These are phyloP conservation scores for Boechera stricta DNA, from an alignment of 345 rosid genomes.

Conservation along the genomic window DNA sequence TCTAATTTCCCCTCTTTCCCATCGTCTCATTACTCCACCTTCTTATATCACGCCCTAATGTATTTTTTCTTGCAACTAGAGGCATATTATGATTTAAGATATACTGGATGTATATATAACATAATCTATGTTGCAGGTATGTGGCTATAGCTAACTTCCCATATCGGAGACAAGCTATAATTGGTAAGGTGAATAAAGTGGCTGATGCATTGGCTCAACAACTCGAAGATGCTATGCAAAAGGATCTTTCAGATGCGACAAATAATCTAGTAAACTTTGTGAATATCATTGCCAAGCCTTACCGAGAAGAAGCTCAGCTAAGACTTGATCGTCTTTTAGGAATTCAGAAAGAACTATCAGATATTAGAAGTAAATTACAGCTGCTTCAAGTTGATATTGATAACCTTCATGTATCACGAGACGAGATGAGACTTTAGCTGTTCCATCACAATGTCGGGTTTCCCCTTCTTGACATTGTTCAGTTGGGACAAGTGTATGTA, in stretches of 20 bases:
- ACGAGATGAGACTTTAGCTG: constrained; percentile 41
- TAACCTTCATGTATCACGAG: constrained; percentile 71
- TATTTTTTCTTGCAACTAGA: constrained; percentile 6
- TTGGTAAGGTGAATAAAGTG: constrained; percentile 65
- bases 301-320: constrained; percentile 71
- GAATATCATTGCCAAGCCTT: constrained; percentile 66
- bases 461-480: constrained; percentile 17
- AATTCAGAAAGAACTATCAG: constrained; percentile 62
- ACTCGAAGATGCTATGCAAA: constrained; percentile 89
- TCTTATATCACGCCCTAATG: constrained; percentile 16
- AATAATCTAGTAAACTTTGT: constrained; percentile 62
- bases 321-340: constrained; percentile 61
- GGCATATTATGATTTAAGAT: constrained; percentile 10
- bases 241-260: constrained; percentile 66
- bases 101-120: constrained; percentile 19
- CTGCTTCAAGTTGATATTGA: constrained; percentile 72
- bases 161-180: constrained; percentile 60
- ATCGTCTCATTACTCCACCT: constrained; percentile 3
- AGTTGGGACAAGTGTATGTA: constrained; percentile 32
- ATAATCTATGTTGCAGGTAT: constrained; percentile 53
- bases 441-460: constrained; percentile 24
- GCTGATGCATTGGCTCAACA: constrained; percentile 72
- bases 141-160: constrained; percentile 84
- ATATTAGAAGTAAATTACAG: constrained; percentile 52
- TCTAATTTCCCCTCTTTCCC: constrained; percentile 19